These are phyloP conservation scores for Penicillium desertorum DNA, from an alignment of 495 filamentous ascomycete genomes.

Conservation along the genomic window DNA sequence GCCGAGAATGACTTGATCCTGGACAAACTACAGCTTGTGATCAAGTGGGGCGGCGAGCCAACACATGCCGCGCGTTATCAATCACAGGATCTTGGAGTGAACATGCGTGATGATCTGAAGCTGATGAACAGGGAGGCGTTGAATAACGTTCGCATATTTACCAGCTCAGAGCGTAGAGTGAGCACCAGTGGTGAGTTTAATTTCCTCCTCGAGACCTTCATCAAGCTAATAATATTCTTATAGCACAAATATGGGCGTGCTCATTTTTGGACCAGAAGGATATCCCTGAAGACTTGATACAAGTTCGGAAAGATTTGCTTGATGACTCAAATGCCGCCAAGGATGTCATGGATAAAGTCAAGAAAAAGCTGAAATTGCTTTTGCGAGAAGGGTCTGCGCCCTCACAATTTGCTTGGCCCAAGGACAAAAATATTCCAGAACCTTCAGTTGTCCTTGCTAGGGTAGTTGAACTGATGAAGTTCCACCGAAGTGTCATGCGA, in stretches of 20 bases:
- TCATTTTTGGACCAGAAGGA: slow-evolving; percentile 88
- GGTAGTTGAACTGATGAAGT: slow-evolving; percentile 97
- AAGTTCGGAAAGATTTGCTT: slow-evolving; percentile 87
- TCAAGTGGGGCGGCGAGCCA: slow-evolving; percentile 98
- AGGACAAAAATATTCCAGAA: slow-evolving; percentile 76
- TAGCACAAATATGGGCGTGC: slow-evolving; percentile 91
- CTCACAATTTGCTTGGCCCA: slow-evolving; percentile 96
- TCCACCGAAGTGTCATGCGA: slow-evolving; percentile 90
- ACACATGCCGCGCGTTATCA: slow-evolving; percentile 97
- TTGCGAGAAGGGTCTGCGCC: slow-evolving; percentile 87
- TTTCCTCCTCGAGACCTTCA: background rate
- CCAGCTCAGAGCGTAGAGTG: slow-evolving; percentile 90
- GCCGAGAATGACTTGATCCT: slow-evolving; percentile 84
- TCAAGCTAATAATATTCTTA: slow-evolving; percentile 9
- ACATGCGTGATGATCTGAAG: slow-evolving; percentile 91
- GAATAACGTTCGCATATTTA: slow-evolving; percentile 88
- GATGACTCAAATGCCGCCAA: slow-evolving; percentile 99
- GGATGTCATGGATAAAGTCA: slow-evolving; percentile 99
- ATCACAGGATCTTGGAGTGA: slow-evolving; percentile 87
- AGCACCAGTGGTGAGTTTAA: slow-evolving; percentile 72
- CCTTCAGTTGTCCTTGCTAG: slow-evolving; percentile 84
- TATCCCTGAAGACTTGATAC: slow-evolving; percentile 76
- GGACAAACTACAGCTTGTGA: slow-evolving; percentile 94
- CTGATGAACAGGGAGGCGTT: slow-evolving; percentile 90
- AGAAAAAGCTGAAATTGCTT: slow-evolving; percentile 94